Base-by-base conservation (phyloP, 257 asterid genomes). In the Plectranthus barbatus region DNA sequence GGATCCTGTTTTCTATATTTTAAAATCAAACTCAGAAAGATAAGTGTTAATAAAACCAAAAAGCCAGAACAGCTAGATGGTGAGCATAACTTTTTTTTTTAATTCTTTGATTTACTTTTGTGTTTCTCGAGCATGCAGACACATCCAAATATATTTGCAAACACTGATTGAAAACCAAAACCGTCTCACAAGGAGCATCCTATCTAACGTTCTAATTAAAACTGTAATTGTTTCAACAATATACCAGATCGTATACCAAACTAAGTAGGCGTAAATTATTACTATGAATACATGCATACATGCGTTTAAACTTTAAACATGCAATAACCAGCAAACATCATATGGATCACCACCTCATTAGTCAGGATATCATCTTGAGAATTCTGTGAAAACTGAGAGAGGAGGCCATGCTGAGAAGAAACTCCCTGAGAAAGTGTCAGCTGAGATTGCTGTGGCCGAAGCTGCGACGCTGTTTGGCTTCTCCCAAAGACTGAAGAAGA, bases 351-450 rank as follows among this genome's bases (percentile, higher is more conserved):
- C 66, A 86, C 88, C 74, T 85, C 97, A 50, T 71, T 76, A 39
- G 84, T 79, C 74, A 81, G 79, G 69, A 75, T 56, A 24, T 87
- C 96, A 4, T 90, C 99, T 37, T 78, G 85, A 61, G 96, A 81
- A 73, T 76, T 85, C 85, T 83, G 96, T 5, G 96, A 92, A 64
- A 86, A 72, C 85, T 90, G 96, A 50, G 96, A 93, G 79, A 82
- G 85, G 52, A 75, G 61, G 67, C 86, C 90, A 13, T 75, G 95
- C 85, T 92, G 99, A 59, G 97, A 86, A 6, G 97, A 86, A 70
- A 72, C 68, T 76, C 97, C 99, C 66, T 83, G 97, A 20, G 95
- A 85, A 66, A 83, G 76, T 48, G 96, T 75, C 77, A 49, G 81
- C 79, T 86, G 97, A 15, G 97, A 85, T 64, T 58, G 82, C 51